Evolutionary conservation across 257 asterid species (phyloP).

Genomic region (Voacanga thouarsii): DNA sequence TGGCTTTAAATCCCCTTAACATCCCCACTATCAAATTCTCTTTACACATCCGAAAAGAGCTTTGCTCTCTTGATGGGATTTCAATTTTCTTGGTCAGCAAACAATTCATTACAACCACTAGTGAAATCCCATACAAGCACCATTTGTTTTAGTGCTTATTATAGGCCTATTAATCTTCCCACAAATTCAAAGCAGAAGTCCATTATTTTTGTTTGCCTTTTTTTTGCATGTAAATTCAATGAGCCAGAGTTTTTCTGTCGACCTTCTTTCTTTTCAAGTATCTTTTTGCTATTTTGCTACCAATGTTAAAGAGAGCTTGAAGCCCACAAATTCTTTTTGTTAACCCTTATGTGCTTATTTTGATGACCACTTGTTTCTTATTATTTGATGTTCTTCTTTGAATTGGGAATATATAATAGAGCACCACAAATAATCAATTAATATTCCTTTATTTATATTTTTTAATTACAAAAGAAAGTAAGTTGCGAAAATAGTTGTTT

Average conservation of each 20-base stretch:
- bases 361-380: too few species aligned
- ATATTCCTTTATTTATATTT: too few species aligned
- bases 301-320: too few species aligned
- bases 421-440: too few species aligned
- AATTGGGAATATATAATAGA: too few species aligned
- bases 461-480: too few species aligned
- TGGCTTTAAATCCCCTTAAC: not conserved
- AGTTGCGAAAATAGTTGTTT: too few species aligned
- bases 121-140: not conserved
- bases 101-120: constrained; percentile 20
- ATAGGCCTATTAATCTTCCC: not conserved
- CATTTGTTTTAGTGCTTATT: not conserved
- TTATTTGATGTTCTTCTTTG: too few species aligned
- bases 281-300: not conserved
- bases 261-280: not conserved
- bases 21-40: constrained; percentile 19
- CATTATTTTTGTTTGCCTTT: not conserved
- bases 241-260: not conserved
- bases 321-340: too few species aligned
- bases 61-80: not conserved
- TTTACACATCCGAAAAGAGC: constrained; percentile 35
- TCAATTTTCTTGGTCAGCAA: not conserved
- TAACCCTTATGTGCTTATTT: too few species aligned
- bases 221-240: not conserved
- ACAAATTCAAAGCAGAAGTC: constrained; percentile 2